Evolutionary conservation across 164 flowering plant genomes (phyloP).

Genomic region (grape (Vitis vinifera)): ASM3070453v1 NC_081820.1:20741001-20741500

Average conservation of each 20-base stretch:
- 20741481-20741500: conserved; percentile 66
- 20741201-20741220: background rate
- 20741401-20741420: background rate
- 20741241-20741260: conserved; percentile 54
- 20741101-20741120: too few relatives aligned
- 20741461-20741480: conserved; percentile 89
- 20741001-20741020: too few relatives aligned
- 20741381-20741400: background rate
- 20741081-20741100: too few relatives aligned
- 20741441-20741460: conserved; percentile 75
- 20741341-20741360: background rate
- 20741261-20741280: conserved; percentile 73
- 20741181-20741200: background rate
- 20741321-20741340: background rate
- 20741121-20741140: too few relatives aligned
- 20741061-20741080: too few relatives aligned
- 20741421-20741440: background rate
- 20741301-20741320: conserved; percentile 96
- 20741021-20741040: too few relatives aligned
- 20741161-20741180: background rate
- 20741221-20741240: background rate
- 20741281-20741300: conserved; percentile 77
- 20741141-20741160: too few relatives aligned
- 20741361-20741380: background rate
- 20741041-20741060: too few relatives aligned